A percentile compares a stretch with the other conserved stretches of the same genome.
phyloP scores from a whole-genome alignment of 352 stramenopile species.

The Thalassiosira mediterranea region DNA sequence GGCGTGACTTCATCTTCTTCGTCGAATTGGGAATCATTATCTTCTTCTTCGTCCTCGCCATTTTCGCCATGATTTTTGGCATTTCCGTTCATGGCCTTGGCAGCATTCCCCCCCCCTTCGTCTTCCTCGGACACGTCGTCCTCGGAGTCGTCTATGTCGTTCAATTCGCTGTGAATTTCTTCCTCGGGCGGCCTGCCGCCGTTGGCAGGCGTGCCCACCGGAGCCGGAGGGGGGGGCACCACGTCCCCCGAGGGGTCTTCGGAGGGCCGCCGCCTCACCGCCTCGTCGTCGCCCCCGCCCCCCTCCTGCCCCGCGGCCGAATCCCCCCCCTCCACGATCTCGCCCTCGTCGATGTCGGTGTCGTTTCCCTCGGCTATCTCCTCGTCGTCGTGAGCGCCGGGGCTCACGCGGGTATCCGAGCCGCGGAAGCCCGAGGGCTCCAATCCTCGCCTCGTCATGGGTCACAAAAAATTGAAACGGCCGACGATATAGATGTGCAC shows the following conservation, averaged over 20 bases:
- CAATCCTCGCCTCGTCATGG: slow-evolving; percentile 12
- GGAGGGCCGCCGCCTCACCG: background rate
- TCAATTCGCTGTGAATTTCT: no score
- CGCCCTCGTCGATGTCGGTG: background rate
- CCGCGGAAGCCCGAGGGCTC: slow-evolving; percentile 14
- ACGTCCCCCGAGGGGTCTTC: background rate
- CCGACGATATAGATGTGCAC: slow-evolving; percentile 1
- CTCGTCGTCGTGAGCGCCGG: background rate
- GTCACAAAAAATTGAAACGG: background rate
- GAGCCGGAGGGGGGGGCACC: no score
- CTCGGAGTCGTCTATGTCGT: no score
- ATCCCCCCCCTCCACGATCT: background rate
- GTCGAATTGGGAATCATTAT: slow-evolving; percentile 2
- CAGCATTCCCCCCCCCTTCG: background rate
- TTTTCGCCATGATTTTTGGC: no score
- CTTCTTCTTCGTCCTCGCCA: background rate
- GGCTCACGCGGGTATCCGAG: background rate
- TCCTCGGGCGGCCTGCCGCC: no score
- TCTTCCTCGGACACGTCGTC: no score
- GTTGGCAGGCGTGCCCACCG: no score
- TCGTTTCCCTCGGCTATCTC: background rate
- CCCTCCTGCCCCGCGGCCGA: background rate
- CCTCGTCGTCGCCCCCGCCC: no score
- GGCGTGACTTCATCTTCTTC: slow-evolving; percentile 21
- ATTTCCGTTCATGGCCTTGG: no score